Conservation (phyloP, 768 basidiomycete genomes). For the Kwoniella botswanensis region DNA sequence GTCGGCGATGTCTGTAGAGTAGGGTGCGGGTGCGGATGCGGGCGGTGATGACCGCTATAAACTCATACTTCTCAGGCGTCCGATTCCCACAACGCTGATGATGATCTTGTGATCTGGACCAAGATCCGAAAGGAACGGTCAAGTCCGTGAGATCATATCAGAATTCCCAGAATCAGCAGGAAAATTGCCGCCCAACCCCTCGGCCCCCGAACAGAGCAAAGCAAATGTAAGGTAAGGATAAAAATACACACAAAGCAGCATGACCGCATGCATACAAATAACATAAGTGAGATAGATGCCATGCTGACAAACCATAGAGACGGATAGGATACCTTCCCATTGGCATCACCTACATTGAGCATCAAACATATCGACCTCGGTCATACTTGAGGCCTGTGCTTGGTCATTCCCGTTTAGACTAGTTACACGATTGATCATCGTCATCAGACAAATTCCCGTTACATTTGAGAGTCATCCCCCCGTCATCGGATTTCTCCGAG, state of each 20-base stretch:
- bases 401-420: not conserved
- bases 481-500: slow-evolving; percentile 11
- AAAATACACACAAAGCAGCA: not conserved
- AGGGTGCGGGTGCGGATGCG: not conserved
- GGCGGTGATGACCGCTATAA: not conserved
- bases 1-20: not conserved
- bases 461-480: not conserved
- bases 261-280: not conserved
- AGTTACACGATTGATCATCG: not conserved
- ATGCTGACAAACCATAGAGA: not conserved
- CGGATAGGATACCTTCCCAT: no score
- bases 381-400: not conserved
- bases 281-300: not conserved
- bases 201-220: not conserved
- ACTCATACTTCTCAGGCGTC: not conserved
- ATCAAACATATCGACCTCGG: not conserved
- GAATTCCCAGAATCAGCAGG: not conserved
- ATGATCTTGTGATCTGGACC: not conserved
- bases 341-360: not conserved
- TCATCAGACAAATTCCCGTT: not conserved
- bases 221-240: no score
- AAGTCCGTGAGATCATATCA: not conserved
- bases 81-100: no score
- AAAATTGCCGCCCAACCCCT: not conserved
- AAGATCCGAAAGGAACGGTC: not conserved